Evolutionary conservation across 805 yeast species (phyloP).

Genomic region (Cyberlindnera sargentensis): DNA sequence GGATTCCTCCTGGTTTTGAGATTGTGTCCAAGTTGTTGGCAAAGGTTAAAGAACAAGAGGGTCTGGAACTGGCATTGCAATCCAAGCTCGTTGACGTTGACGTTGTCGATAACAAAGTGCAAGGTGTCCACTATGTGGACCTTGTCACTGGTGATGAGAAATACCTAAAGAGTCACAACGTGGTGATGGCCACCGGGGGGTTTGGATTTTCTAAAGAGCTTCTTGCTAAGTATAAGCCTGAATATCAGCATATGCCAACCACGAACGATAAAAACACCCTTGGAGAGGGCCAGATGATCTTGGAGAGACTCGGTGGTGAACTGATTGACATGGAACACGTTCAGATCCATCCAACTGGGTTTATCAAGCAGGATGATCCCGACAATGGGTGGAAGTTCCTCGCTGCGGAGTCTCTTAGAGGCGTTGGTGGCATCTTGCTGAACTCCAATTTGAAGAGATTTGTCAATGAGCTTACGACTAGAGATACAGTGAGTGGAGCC

Average conservation of each 20-base stretch:
- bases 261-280: slow-evolving; percentile 51
- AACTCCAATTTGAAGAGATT: slow-evolving; percentile 39
- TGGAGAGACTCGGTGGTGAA: slow-evolving; percentile 40
- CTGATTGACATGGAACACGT: slow-evolving; percentile 51
- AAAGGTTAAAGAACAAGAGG: slow-evolving; percentile 26
- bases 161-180: slow-evolving; percentile 24
- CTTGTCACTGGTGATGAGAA: slow-evolving; percentile 19
- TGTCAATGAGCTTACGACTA: slow-evolving; percentile 45
- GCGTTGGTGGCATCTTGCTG: slow-evolving; percentile 49
- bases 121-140: slow-evolving; percentile 36
- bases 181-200: slow-evolving; percentile 57
- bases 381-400: slow-evolving; percentile 42
- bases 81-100: slow-evolving; percentile 31
- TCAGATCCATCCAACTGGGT: slow-evolving; percentile 61
- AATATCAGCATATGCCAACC: slow-evolving; percentile 39
- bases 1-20: slow-evolving; percentile 54
- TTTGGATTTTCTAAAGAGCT: slow-evolving; percentile 35
- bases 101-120: slow-evolving; percentile 26
- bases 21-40: slow-evolving; percentile 41
- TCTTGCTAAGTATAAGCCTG: slow-evolving; percentile 39
- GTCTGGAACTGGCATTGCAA: slow-evolving; percentile 31
- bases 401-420: slow-evolving; percentile 56
- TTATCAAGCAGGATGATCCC: slow-evolving; percentile 37
- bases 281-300: slow-evolving; percentile 52
- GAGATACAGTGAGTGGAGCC: slow-evolving; percentile 45